These are phyloP conservation scores for Aureobasidium musti DNA, from an alignment of 2,329 filamentous ascomycete genomes.

Conservation along the genomic window DNA sequence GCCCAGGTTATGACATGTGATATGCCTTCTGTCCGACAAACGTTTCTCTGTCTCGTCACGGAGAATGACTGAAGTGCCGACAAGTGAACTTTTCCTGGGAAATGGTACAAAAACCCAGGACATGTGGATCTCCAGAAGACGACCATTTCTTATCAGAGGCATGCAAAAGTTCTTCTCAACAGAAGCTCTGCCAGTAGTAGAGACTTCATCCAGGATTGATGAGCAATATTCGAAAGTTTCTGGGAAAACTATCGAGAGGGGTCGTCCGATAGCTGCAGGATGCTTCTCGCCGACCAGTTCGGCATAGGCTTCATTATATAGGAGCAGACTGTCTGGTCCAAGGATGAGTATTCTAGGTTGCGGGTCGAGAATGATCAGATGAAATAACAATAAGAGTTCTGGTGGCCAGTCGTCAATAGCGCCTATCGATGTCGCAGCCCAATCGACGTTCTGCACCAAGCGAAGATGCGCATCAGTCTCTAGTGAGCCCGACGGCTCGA, in stretches of 20 bases:
- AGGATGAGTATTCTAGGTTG: conserved; percentile 29
- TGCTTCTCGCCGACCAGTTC: conserved; percentile 27
- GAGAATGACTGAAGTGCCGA: conserved; percentile 26
- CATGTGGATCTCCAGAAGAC: conserved; percentile 29
- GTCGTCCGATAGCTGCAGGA: conserved; percentile 25
- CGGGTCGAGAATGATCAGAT: conserved; percentile 31
- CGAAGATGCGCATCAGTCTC: conserved; percentile 20
- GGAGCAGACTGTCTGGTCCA: conserved; percentile 26
- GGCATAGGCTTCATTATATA: conserved; percentile 32
- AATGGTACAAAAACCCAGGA: conserved; percentile 30
- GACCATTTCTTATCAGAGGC: conserved; percentile 3
- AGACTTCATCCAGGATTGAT: not conserved
- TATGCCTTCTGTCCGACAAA: conserved; percentile 22
- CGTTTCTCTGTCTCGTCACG: conserved; percentile 27
- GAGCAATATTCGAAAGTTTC: not conserved
- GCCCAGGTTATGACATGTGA: conserved; percentile 8
- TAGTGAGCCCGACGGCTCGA: conserved; percentile 5
- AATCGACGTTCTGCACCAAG: conserved; percentile 25
- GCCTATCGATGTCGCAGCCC: conserved; percentile 30
- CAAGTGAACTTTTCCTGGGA: conserved; percentile 13
- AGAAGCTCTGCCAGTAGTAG: conserved; percentile 12
- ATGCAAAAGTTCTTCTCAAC: not conserved
- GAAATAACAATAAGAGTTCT: conserved; percentile 30
- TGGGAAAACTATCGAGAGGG: not conserved
- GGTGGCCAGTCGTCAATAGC: conserved; percentile 27